Evolutionary conservation across 371 early-diverging fungal genomes (phyloP), one percentile per base, ranked within the genome.

Genomic region (Mortierella sp.): DNA sequence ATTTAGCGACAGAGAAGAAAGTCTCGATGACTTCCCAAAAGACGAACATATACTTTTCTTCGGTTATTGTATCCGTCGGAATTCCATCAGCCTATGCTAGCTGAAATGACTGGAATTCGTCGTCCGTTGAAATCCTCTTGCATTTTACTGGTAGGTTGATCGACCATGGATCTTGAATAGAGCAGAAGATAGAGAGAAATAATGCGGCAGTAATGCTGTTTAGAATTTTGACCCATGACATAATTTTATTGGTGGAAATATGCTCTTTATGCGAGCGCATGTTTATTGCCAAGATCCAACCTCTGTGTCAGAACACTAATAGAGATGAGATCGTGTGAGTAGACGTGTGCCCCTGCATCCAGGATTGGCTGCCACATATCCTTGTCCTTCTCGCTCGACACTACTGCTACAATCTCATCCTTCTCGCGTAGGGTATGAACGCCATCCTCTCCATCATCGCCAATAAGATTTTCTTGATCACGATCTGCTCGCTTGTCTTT

Each of bases 321-420:
- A 17, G 74, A 63, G 28, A 79, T 67, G 19, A 79, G 22, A 49
- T 79, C 80, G 19, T 62, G 66, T 9, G 80, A 79, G 37, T 79
- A 79, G 12, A 79, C 57, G n/a, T 51, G 66, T 2, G 64, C 70
- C 0, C 67, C 70, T 19, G 70, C 68, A 3, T 70, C 75, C 13
- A 73, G 40, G 29, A 79, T 69, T 2, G 70, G 67, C 26, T 60
- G 23, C 80, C 80, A 79, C 80, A 79, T 73, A 15, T 79, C 80
- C 23, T 23, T 51, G 35, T 79, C 80, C 32, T 74, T 70, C 40
- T 79, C 70, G 35, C 70, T 66, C 4, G 80, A 73, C 4, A 79
- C 66, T 42, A 79, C 70, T 2, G 65, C 70, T 13, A 79, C 60
- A 28, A 66, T 57, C 45, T 66, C 61, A 0, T 73, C 47, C 28